phyloP scores from a whole-genome alignment of 108 stramenopile genomes.

The Schizochytrium sp. region DNA sequence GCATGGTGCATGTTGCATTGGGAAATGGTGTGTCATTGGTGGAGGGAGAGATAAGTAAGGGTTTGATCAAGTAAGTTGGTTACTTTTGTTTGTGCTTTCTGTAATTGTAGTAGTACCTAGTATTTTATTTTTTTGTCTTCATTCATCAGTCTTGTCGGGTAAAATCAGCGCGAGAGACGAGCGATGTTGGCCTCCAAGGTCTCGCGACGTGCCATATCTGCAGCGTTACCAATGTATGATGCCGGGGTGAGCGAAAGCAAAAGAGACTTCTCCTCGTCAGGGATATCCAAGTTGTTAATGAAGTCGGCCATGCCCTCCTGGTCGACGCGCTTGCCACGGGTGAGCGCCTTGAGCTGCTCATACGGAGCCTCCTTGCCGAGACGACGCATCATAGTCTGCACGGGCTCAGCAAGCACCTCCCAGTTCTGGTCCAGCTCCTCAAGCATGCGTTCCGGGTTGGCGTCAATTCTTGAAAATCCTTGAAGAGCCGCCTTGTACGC shows the following conservation, averaged over 20 bases:
- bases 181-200: constrained; percentile 16
- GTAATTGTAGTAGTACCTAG: too few relatives aligned
- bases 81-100: too few relatives aligned
- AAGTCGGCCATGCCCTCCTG: constrained; percentile 48
- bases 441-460: constrained; percentile 25
- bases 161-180: neutral
- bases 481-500: constrained; percentile 6
- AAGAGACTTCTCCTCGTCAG: constrained; percentile 32
- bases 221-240: constrained; percentile 56
- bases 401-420: constrained; percentile 65
- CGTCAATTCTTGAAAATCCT: constrained; percentile 47
- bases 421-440: constrained; percentile 66
- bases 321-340: constrained; percentile 61
- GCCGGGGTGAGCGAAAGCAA: constrained; percentile 42
- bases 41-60: too few relatives aligned
- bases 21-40: too few relatives aligned
- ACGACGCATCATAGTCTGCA: constrained; percentile 65
- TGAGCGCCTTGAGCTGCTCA: constrained; percentile 66
- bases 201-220: constrained; percentile 35
- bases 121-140: too few relatives aligned
- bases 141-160: too few relatives aligned
- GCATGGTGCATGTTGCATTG: too few relatives aligned
- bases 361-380: constrained; percentile 62
- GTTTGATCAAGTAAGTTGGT: too few relatives aligned
- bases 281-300: constrained; percentile 43